Base-by-base conservation (phyloP, 108 stramenopile species). In the Skeletonema grethae region DNA sequence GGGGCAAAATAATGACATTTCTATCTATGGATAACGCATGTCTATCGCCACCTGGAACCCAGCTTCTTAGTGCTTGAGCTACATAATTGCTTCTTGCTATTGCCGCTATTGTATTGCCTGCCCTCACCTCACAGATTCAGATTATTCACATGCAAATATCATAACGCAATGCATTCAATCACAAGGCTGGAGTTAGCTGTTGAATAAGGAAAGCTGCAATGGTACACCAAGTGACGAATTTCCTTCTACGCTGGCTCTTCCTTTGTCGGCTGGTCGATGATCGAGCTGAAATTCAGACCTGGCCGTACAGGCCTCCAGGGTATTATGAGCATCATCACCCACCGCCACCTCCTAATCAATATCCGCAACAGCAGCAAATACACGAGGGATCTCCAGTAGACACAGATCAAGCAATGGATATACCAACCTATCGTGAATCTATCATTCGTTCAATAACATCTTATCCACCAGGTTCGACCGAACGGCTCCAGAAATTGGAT, bases 211-310 rank as follows among this genome's bases (percentile, higher is more conserved):
- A 43, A 43, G 41, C 15, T 43, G 41, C 41, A n/a, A 94, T 94
- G 93, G 77, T 91, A 13, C 90, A 53, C 22, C 50, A 90, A 67
- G 88, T 87, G 28, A 83, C 93, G 9, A 86, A 87, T 46, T 95
- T 92, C 79, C 82, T 95, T 60, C 79, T 90, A 67, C 76, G 89
- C 63, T 95, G 93, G 93, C 82, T 95, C 53, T 92, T 90, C 73
- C 80, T 95, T 45, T 85, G 85, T 45, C 86, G 87, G 36, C 63
- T 95, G 55, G 72, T 90, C 1, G 78, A 88, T 50, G 88, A 95
- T 58, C 58, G 81, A 20, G 87, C 86, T 35, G 91, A 92, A 48
- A 86, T 92, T 30, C 93, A 92, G 70, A 88, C 86, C 4, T 67
- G 91, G 62, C 93, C 93, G 13, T 87, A 88, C 70, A 78, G 75